phyloP scores from a whole-genome alignment of 495 filamentous ascomycete species.

The Penicillium taxi region DNA sequence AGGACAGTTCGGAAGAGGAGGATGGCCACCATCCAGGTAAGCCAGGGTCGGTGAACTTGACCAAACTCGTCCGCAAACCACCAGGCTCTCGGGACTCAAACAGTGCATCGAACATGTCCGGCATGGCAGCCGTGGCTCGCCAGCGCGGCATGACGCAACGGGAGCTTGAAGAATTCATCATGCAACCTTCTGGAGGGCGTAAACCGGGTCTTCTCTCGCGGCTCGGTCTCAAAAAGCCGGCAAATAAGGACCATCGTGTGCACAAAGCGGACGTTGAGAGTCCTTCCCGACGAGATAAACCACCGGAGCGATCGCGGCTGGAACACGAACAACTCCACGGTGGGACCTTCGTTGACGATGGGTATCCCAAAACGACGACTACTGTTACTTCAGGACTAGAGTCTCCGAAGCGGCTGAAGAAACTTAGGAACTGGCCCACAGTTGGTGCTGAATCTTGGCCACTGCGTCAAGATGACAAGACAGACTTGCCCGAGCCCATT shows the following conservation, averaged over 20 bases:
- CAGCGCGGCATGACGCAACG: slow-evolving; percentile 36
- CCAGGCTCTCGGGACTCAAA: slow-evolving; percentile 10
- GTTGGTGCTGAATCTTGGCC: slow-evolving; percentile 25
- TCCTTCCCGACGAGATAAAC: slow-evolving; percentile 24
- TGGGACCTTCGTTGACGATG: slow-evolving; percentile 12
- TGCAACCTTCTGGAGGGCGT: slow-evolving; percentile 27
- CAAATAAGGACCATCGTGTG: slow-evolving; percentile 27
- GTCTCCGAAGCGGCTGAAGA: slow-evolving; percentile 24
- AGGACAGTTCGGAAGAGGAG: slow-evolving; percentile 50
- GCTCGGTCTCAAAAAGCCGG: slow-evolving; percentile 33
- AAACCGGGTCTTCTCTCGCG: slow-evolving; percentile 35
- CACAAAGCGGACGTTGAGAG: slow-evolving; percentile 24
- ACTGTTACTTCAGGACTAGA: slow-evolving; percentile 13
- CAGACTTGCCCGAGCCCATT: slow-evolving; percentile 9
- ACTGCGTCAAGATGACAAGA: slow-evolving; percentile 11
- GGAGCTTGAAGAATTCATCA: slow-evolving; percentile 34
- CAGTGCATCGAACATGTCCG: slow-evolving; percentile 22
- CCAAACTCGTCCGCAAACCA: slow-evolving; percentile 5
- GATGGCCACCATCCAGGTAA: slow-evolving; percentile 7
- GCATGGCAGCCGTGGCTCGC: slow-evolving; percentile 32
- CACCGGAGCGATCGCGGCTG: slow-evolving; percentile 29
- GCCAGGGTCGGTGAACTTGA: slow-evolving; percentile 8
- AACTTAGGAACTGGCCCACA: slow-evolving; percentile 17
- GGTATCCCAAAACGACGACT: slow-evolving; percentile 12
- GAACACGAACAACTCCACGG: slow-evolving; percentile 21